Evolutionary conservation across 306 rosid species (phyloP), one percentile per base, ranked within the genome.

Genomic region (Vachellia collinsii): DNA sequence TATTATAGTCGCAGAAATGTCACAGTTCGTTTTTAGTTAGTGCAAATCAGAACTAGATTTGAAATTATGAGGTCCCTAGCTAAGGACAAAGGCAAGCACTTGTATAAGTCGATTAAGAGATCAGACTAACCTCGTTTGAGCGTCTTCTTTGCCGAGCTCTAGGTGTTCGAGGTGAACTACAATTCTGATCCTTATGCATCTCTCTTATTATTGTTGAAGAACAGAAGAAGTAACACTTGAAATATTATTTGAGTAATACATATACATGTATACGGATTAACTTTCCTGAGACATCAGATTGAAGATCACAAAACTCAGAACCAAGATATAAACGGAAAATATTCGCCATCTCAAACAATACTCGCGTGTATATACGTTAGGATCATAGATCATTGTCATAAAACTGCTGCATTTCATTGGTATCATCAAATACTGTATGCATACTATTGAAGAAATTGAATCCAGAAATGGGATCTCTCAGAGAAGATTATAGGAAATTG

Each of bases 111-210:
- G 9, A 67, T 74, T 58, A 61, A 17, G 39, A 34, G 22, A 76
- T 3, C 46, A 4, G 23, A 79, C 84, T n/a, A 84, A 89, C 96
- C 94, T 93, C 96, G 75, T 80, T 86, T 70, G 96, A 83, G 77
- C 91, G 94, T 80, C 79, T 81, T 74, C 96, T 88, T 50, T 77
- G 86, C 64, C 97, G 84, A 64, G 79, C 36, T 74, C 44, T 61
- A 22, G 96, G 88, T 4, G 90, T 75, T 72, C 80, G 59, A 34
- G 93, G 91, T 19, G 85, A 74, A 63, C 81, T 74, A 12, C 77
- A 42, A 66, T 29, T 62, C 53, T 81, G 69, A 87, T 87, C 92
- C 69, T 50, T 85, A 44, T 86, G 86, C 86, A 82, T 85, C 69
- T 75, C 86, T 84, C 69, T 83, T 76, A 76, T 58, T 42, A 75